These are phyloP conservation scores for Eucalyptus rudis DNA, from an alignment of 345 rosid genomes.

Conservation along the genomic window DNA sequence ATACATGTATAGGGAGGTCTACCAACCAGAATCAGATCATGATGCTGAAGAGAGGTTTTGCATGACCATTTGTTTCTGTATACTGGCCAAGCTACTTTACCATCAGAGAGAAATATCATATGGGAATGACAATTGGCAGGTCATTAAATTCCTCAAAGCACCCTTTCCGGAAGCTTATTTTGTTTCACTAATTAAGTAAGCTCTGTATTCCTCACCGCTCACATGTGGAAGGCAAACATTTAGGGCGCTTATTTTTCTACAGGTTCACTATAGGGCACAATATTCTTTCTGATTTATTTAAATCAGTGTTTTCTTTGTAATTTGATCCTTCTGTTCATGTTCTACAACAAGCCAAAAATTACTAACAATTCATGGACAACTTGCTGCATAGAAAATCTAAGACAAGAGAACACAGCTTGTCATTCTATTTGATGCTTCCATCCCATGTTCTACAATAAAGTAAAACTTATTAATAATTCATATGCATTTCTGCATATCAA, in stretches of 20 bases:
- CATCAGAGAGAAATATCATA: neutral
- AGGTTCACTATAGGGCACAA: neutral
- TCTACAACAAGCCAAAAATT: neutral
- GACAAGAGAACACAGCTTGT: neutral
- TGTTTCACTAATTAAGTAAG: neutral
- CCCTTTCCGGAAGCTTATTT: neutral
- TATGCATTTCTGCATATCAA: neutral
- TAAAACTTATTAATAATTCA: neutral
- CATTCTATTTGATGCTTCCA: neutral
- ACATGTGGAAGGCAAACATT: neutral
- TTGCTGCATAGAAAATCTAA: neutral
- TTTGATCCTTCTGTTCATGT: neutral
- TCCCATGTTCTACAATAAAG: neutral
- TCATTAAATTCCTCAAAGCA: neutral
- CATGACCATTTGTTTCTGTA: neutral
- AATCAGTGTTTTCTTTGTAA: neutral
- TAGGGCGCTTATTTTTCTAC: neutral
- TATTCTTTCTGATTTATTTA: neutral
- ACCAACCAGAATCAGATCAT: neutral
- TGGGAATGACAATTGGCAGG: neutral
- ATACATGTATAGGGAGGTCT: neutral
- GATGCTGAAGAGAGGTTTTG: neutral
- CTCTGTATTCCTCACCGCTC: neutral
- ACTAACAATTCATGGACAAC: neutral
- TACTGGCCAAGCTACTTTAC: neutral